These are phyloP conservation scores for Mycena rebaudengoi DNA, from an alignment of 768 basidiomycete species.

Conservation along the genomic window DNA sequence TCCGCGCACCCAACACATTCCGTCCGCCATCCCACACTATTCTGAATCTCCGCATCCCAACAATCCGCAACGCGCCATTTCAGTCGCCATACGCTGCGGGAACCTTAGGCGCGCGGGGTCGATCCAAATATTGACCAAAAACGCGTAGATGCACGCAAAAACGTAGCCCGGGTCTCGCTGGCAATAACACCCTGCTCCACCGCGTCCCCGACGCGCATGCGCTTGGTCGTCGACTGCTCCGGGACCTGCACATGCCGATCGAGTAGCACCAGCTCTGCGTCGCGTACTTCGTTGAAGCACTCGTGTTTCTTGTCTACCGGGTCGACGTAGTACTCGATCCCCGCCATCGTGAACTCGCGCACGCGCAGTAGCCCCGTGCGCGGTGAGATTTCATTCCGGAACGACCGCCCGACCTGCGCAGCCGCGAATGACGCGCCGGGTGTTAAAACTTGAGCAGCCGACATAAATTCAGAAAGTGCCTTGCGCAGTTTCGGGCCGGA, in stretches of 20 bases:
- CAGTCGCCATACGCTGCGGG: constrained; percentile 98
- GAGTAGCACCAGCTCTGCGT: constrained; percentile 79
- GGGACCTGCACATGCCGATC: constrained; percentile 84
- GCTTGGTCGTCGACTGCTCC: constrained; percentile 69
- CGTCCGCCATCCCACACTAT: too few species aligned
- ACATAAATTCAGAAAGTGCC: constrained; percentile 99
- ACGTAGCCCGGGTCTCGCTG: constrained; percentile 98
- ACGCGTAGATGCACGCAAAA: constrained; percentile 89
- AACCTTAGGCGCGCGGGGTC: constrained; percentile 85
- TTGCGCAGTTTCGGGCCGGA: constrained; percentile 98
- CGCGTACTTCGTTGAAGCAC: constrained; percentile 82
- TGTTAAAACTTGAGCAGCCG: constrained; percentile 98
- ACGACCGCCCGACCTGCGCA: constrained; percentile 94
- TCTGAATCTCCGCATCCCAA: too few species aligned
- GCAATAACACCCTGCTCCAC: constrained; percentile 88
- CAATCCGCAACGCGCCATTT: constrained; percentile 99
- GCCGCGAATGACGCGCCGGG: constrained; percentile 96
- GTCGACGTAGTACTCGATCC: constrained; percentile 99
- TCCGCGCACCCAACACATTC: too few species aligned
- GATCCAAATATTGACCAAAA: constrained; percentile 91
- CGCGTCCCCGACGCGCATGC: constrained; percentile 88
- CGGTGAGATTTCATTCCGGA: constrained; percentile 98
- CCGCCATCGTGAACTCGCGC: constrained; percentile 99
- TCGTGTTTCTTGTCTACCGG: constrained; percentile 89
- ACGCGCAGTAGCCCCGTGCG: constrained; percentile 96